These are phyloP conservation scores for Berberis vulgaris DNA, from an alignment of 164 flowering plant species.

Conservation along the genomic window DNA sequence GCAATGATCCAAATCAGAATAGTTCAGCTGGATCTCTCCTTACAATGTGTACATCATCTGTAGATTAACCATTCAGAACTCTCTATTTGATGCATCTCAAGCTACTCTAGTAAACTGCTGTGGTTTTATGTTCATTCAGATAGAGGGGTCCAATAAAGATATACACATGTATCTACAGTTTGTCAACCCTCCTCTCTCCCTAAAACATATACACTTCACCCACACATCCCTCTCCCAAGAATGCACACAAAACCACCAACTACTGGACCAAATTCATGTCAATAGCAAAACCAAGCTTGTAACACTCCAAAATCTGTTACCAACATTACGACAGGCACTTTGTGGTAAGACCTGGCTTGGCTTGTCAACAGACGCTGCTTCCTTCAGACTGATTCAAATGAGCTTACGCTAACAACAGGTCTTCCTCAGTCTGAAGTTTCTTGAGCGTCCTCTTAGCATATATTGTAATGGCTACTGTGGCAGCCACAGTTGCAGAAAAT, in stretches of 20 bases:
- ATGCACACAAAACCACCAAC: neutral
- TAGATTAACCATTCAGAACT: no score
- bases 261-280: no score
- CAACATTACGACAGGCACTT: neutral
- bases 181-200: neutral
- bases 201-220: neutral
- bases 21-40: no score
- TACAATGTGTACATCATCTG: no score
- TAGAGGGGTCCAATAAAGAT: neutral
- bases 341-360: neutral
- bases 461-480: constrained; percentile 51
- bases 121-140: neutral
- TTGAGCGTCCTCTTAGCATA: constrained; percentile 66
- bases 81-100: neutral
- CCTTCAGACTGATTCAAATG: neutral
- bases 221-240: neutral
- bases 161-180: neutral
- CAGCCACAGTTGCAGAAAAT: constrained; percentile 39
- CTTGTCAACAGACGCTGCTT: neutral
- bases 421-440: constrained; percentile 49
- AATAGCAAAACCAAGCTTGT: no score
- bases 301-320: neutral
- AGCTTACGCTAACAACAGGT: constrained; percentile 10
- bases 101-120: neutral
- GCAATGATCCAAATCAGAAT: no score